Evolutionary conservation across 768 basidiomycete species (phyloP), one percentile per base, ranked within the genome.

Genomic region (Suillus bovinus): DNA sequence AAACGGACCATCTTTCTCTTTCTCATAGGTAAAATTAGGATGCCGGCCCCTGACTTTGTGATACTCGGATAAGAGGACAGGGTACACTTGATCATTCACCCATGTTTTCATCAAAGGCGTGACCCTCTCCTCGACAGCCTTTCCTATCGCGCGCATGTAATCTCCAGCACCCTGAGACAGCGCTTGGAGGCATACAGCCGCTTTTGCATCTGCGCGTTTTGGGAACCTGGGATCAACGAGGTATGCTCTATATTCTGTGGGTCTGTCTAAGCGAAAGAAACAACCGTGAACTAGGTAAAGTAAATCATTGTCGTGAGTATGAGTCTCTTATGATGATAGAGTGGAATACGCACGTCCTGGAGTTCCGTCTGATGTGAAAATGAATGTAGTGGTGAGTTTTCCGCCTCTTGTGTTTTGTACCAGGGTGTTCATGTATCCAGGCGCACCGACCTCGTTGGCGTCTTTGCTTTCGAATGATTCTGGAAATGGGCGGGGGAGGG

Each of bases 201-300:
- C 79, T 71, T 87, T 89, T n/a, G 89, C 89, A 58, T 91, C 89
- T 0, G 75, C 73, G 4, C 84, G 84, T 67, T 84, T 87, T 2
- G 77, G 66, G 65, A 90, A 90, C 17, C 78, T 77, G 0, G 85
- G 77, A n/a, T 90, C 88, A 33, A 87, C 86, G 6, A 91, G 70
- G 65, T 80, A 91, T 0, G 86, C 84, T 27, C 47, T 79, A 41
- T 79, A 81, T 61, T 84, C 81, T 5, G 74, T 77, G 3, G 83
- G 82, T 31, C 83, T 81, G 46, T 81, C 79, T 6, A 91, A 65
- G 31, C 86, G 84, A 46, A 91, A 77, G 13, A 91, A 71, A 69
- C 84, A 87, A 4, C 89, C 89, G 42, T 87, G 83, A 16, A 85
- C 86, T 88, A 57, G 13, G 27, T 27, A 27, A 16, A 47, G 14